Evolutionary conservation across 192 early-diverging fungal genomes (phyloP), one percentile per base, ranked within the genome.

Genomic region (Backusella tarrabulga): DNA sequence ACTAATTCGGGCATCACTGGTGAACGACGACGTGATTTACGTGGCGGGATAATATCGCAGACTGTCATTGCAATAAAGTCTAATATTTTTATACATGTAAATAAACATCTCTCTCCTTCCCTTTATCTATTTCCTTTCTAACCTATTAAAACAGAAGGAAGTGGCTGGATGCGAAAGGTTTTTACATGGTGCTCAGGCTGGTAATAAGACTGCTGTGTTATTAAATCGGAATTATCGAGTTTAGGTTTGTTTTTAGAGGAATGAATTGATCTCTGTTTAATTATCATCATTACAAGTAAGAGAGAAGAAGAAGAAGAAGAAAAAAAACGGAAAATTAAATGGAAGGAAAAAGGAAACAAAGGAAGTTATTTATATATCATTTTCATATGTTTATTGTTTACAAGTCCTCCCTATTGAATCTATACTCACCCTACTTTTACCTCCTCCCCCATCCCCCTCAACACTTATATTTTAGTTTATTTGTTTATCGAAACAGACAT

Each of bases 1-100:
- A 81, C 67, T 4, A 81, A 19, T 42, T 81, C 80, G 3, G 80
- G 80, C 68, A 81, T 56, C 17, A 52, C 32, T 12, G 34, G 73
- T 72, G 34, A 26, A 17, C 73, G 46, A 52, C 19, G 56, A 41
- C 38, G 17, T 69, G 68, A 74, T 36, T 50, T 73, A 9, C 44
- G 38, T 44, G 50, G 46, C 17, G 73, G 73, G 1, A 74, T 74
- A 23, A 74, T 46, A 66, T 74, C 73, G n/a, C 73, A 74, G 11
- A 74, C 54, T 23, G 73, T 63, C 73, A 74, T 74, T 19, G 73
- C 73, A 7, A 74, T 74, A 23, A 74, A 74, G 63, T 74, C 73
- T 74, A 69, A n/a, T n/a, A 6, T 50, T 44, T 50, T 19, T 50
- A n/a, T 50, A 71, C 26, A 21, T 21, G 42, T 71, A 12, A 21